Conservation (phyloP, 306 rosid species). For the Sechiopsis laciniata region DNA sequence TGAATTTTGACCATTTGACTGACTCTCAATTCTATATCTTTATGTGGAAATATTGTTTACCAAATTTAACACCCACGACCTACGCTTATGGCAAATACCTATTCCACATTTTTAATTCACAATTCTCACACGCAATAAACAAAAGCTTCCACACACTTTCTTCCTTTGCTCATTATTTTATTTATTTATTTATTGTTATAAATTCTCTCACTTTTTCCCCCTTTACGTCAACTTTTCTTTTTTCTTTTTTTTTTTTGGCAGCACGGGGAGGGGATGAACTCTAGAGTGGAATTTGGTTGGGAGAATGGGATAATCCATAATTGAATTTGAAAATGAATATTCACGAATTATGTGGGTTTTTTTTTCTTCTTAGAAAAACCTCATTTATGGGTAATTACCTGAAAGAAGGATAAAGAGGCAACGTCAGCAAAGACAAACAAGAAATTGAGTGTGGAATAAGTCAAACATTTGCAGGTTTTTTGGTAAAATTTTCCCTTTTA, state of each 20-base stretch:
- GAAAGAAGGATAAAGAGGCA: conserved; percentile 1
- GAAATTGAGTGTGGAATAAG: neutral
- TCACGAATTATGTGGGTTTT: neutral
- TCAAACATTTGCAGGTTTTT: neutral
- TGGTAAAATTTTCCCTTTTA: neutral
- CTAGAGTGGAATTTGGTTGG: neutral
- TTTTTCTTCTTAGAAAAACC: neutral
- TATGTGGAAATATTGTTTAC: neutral
- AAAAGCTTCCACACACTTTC: neutral
- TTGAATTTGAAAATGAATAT: conserved; percentile 16
- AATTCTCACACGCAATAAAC: conserved; percentile 17
- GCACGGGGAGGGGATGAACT: neutral
- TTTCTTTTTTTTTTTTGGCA: neutral
- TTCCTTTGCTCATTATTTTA: neutral
- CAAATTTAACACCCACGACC: neutral
- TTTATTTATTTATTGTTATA: neutral
- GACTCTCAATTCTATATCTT: neutral
- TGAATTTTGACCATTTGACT: conserved; percentile 5
- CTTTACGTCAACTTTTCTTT: conserved; percentile 5
- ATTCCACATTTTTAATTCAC: neutral
- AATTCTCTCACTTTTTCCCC: conserved; percentile 5
- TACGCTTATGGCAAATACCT: neutral
- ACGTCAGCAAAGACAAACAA: neutral
- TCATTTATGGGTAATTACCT: conserved; percentile 4
- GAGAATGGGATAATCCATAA: neutral